Evolutionary conservation across 2,329 filamentous ascomycete genomes (phyloP), one percentile per base, ranked within the genome.

Genomic region (Trichoderma citrinoviride): DNA sequence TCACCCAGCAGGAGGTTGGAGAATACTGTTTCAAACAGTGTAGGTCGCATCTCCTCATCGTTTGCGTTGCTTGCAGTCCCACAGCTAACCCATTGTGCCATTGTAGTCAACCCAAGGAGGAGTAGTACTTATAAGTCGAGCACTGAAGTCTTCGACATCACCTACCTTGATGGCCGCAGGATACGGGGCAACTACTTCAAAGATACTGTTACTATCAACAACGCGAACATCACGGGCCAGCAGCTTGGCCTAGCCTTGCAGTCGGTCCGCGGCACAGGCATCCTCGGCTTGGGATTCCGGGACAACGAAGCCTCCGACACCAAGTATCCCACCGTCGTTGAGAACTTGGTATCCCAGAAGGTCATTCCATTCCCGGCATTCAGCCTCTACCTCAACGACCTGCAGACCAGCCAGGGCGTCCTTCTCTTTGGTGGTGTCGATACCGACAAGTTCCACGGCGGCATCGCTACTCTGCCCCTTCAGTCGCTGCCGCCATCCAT

Each of bases 381-480:
- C 77, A 91, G 88, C 67, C 76, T 93, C 27, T 92, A 88, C 79
- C 79, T 86, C 73, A 77, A 93, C 76, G 88, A 92, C 72, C 77
- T 92, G 15, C 77, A 80, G 66, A 74, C 89, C 0, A 85, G 82
- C 64, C 87, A 83, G 3, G 91, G 91, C 57, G 87, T 80, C 69
- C 87, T 94, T 66, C 81, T 94, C 10, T 95, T 95, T 70, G 91
- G 91, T 50, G 91, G 90, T 55, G 87, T 94, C 69, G 90, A 95
- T 74, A 89, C 85, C 0, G 82, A 83, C 67, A 93, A 93, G 75
- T 94, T 87, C 77, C 73, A 80, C 3, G 90, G 89, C 61, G 76
- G 83, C 46, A 71, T 77, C 46, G 68, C 69, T 15, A 73, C 70
- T 46, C 67, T 81, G 23, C 71, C 76, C 5, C 85, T 93, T 66